Conservation (phyloP, 176 grass and related monocot species). For the Musa beccarii region DNA sequence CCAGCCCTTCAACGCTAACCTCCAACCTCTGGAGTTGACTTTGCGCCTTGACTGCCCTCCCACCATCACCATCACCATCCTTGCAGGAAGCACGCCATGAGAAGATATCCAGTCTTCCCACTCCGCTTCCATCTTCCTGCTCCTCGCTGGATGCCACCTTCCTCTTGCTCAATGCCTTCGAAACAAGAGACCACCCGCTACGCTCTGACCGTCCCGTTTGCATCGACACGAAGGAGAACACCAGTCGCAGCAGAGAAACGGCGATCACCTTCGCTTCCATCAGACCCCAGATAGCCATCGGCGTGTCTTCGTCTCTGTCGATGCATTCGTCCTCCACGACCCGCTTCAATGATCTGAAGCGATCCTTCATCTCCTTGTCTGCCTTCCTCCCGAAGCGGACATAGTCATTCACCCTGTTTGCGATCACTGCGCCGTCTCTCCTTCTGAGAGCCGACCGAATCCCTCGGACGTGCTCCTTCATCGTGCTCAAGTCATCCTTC, state of each 20-base stretch:
- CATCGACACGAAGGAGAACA: constrained; percentile 10
- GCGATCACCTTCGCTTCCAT: constrained; percentile 27
- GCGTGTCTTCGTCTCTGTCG: constrained; percentile 4
- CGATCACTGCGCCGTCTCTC: constrained; percentile 18
- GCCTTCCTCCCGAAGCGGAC: constrained; percentile 26
- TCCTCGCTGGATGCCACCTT: constrained; percentile 22
- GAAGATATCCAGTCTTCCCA: neutral
- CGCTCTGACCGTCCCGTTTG: constrained; percentile 25
- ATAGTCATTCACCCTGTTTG: constrained; percentile 29
- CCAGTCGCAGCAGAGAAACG: constrained; percentile 22
- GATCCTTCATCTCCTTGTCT: constrained; percentile 32
- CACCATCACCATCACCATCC: constrained; percentile 11
- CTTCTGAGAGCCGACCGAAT: constrained; percentile 19
- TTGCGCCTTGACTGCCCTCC: neutral
- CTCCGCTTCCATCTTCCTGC: neutral
- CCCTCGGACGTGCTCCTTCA: constrained; percentile 29
- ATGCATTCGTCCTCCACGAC: constrained; percentile 13
- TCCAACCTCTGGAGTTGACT: constrained; percentile 33
- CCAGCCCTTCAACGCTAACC: constrained; percentile 27
- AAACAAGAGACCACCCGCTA: constrained; percentile 32
- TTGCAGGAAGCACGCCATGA: neutral
- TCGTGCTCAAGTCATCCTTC: constrained; percentile 27
- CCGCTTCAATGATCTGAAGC: constrained; percentile 23
- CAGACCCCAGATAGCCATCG: constrained; percentile 19
- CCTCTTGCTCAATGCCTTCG: constrained; percentile 27